Evolutionary conservation across 1,284 basidiomycete genomes (phyloP).

Genomic region (Amylostereum areolatum): DNA sequence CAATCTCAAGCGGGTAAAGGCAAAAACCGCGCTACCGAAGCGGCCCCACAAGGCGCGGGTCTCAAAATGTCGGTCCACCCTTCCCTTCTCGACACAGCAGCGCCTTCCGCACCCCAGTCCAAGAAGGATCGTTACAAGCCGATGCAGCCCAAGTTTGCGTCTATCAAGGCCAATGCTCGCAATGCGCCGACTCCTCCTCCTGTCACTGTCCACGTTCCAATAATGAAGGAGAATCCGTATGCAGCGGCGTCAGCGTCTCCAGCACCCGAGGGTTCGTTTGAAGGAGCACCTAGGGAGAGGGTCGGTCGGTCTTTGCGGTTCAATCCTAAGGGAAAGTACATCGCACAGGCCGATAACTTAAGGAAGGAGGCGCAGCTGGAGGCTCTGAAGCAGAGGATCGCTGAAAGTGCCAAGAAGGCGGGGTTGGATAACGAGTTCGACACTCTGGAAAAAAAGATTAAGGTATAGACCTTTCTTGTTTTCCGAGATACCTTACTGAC

Average conservation of each 20-base stretch:
- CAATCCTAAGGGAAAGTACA: conserved; percentile 87
- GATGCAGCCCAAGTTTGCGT: conserved; percentile 96
- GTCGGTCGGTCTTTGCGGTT: conserved; percentile 75
- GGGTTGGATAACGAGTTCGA: conserved; percentile 92
- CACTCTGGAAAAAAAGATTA: conserved; percentile 80
- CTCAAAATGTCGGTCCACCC: conserved; percentile 89
- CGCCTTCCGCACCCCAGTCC: conserved; percentile 52
- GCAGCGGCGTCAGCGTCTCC: conserved; percentile 42
- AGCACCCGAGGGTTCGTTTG: conserved; percentile 50
- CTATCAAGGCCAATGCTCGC: conserved; percentile 81
- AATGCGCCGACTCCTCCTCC: conserved; percentile 63
- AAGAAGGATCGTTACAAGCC: conserved; percentile 91
- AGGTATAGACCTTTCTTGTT: conserved; percentile 39
- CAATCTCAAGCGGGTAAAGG: too few relatives aligned
- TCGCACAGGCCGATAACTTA: conserved; percentile 79
- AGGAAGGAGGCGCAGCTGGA: conserved; percentile 85
- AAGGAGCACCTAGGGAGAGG: conserved; percentile 66
- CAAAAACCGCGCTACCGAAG: conserved; percentile 47
- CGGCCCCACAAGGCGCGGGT: conserved; percentile 73
- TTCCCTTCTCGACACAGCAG: conserved; percentile 61
- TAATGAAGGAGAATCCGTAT: conserved; percentile 68
- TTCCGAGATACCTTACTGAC: conserved; percentile 6
- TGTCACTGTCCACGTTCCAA: conserved; percentile 28
- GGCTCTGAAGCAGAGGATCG: conserved; percentile 87
- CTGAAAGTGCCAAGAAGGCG: conserved; percentile 87